phyloP scores from a whole-genome alignment of 2,329 filamentous ascomycete genomes.

The Sclerotinia spermophila region DNA sequence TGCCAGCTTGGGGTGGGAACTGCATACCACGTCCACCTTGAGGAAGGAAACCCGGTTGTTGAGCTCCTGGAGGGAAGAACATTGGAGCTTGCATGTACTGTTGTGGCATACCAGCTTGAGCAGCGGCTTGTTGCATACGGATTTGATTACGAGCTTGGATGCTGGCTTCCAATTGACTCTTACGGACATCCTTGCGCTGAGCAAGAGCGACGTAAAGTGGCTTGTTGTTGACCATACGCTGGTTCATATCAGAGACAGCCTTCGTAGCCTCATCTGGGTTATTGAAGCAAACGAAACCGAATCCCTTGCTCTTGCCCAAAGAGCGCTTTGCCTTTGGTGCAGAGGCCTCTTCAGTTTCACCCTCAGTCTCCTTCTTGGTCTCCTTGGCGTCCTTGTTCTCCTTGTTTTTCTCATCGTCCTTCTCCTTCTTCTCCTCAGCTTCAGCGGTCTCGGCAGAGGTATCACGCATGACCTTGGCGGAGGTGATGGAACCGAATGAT shows the following conservation, averaged over 20 bases:
- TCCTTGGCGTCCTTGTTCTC: constrained; percentile 47
- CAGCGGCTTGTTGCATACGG: constrained; percentile 95
- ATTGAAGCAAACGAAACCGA: constrained; percentile 99
- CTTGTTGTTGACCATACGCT: constrained; percentile 97
- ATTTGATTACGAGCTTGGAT: constrained; percentile 99
- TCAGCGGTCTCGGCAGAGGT: constrained; percentile 52
- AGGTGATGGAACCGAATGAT: constrained; percentile 91
- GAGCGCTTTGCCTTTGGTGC: constrained; percentile 51
- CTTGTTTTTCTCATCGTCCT: constrained; percentile 51
- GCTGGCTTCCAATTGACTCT: constrained; percentile 97
- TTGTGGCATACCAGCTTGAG: constrained; percentile 82
- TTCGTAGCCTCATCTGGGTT: constrained; percentile 99
- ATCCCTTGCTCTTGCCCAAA: constrained; percentile 98
- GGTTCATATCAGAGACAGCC: constrained; percentile 99
- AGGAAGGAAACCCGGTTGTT: constrained; percentile 68
- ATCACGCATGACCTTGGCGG: constrained; percentile 99
- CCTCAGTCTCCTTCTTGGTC: constrained; percentile 42
- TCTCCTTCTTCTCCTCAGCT: constrained; percentile 44
- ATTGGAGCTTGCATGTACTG: constrained; percentile 86
- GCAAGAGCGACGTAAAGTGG: constrained; percentile 96
- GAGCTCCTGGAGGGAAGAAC: constrained; percentile 77
- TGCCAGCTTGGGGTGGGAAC: constrained; percentile 58
- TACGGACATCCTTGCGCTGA: constrained; percentile 99
- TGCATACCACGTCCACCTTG: constrained; percentile 62
- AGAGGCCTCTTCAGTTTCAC: constrained; percentile 48